Conservation (phyloP, 2,329 filamentous ascomycete genomes). For the Leptographium lundbergii region DNA sequence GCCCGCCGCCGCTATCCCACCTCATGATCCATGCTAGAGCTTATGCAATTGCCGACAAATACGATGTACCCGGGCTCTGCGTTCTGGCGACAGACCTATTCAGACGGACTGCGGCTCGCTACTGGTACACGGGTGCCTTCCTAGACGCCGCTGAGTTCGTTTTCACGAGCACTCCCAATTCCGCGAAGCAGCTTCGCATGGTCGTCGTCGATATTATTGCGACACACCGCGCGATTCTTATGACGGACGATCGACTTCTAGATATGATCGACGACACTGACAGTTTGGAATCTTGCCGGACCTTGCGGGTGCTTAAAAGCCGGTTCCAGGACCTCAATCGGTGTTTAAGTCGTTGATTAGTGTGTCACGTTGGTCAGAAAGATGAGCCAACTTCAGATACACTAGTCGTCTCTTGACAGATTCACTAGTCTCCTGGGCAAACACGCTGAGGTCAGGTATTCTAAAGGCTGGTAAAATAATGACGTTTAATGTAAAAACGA, state of each 20-base stretch:
- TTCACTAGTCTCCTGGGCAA: too few species aligned
- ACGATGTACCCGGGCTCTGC: not conserved
- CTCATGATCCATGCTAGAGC: not conserved
- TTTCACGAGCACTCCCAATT: not conserved
- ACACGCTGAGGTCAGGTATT: too few species aligned
- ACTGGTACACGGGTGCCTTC: not conserved
- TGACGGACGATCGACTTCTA: not conserved
- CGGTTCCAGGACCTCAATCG: too few species aligned
- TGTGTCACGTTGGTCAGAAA: too few species aligned
- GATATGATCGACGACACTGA: too few species aligned
- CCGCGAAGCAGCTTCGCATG: not conserved
- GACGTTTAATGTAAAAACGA: too few species aligned
- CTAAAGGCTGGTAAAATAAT: too few species aligned
- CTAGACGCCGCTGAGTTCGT: not conserved
- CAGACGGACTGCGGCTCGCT: not conserved
- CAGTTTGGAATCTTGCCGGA: too few species aligned
- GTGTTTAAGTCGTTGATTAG: too few species aligned
- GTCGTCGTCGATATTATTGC: not conserved
- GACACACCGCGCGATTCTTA: not conserved
- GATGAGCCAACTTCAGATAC: too few species aligned
- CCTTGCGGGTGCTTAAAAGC: too few species aligned
- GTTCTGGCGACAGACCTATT: not conserved
- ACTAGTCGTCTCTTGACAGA: too few species aligned
- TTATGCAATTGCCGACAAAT: not conserved
- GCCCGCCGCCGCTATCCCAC: not conserved